phyloP scores from a whole-genome alignment of 768 basidiomycete genomes.

The Termitomyces sp. region DNA sequence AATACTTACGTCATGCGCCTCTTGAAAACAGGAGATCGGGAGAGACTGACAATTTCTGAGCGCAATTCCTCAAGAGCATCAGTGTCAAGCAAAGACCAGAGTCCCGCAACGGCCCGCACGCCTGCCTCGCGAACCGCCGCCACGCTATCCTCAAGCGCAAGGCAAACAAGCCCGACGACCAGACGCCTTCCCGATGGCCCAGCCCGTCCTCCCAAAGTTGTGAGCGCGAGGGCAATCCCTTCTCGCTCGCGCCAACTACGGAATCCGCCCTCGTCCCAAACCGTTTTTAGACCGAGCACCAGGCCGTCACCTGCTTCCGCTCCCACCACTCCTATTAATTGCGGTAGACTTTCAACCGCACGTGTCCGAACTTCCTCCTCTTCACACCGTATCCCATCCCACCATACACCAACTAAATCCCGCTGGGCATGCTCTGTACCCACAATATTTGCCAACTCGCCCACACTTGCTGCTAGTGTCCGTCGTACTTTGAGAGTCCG shows the following conservation, averaged over 20 bases:
- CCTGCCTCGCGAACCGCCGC: constrained; percentile 84
- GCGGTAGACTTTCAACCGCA: constrained; percentile 59
- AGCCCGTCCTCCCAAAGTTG: constrained; percentile 37
- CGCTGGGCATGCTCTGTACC: constrained; percentile 58
- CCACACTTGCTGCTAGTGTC: constrained; percentile 83
- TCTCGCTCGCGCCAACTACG: constrained; percentile 81
- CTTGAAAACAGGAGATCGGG: constrained; percentile 44
- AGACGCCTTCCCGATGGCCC: constrained; percentile 36
- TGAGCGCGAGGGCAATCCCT: constrained; percentile 51
- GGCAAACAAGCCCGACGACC: constrained; percentile 48
- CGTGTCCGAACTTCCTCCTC: constrained; percentile 72
- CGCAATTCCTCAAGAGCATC: constrained; percentile 31
- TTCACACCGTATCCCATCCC: constrained; percentile 44
- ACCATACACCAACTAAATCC: constrained; percentile 74
- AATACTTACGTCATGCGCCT: constrained; percentile 66
- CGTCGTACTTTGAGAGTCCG: constrained; percentile 59
- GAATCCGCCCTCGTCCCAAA: constrained; percentile 55
- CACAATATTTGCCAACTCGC: constrained; percentile 84
- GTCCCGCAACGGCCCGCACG: constrained; percentile 42
- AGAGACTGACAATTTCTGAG: constrained; percentile 38
- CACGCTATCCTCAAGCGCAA: constrained; percentile 69
- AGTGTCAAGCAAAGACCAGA: not conserved
- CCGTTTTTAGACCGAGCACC: constrained; percentile 39
- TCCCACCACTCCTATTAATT: constrained; percentile 51
- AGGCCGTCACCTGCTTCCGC: constrained; percentile 36